Conservation (phyloP, 1,284 basidiomycete species). For the Polyporus tsugae region DNA sequence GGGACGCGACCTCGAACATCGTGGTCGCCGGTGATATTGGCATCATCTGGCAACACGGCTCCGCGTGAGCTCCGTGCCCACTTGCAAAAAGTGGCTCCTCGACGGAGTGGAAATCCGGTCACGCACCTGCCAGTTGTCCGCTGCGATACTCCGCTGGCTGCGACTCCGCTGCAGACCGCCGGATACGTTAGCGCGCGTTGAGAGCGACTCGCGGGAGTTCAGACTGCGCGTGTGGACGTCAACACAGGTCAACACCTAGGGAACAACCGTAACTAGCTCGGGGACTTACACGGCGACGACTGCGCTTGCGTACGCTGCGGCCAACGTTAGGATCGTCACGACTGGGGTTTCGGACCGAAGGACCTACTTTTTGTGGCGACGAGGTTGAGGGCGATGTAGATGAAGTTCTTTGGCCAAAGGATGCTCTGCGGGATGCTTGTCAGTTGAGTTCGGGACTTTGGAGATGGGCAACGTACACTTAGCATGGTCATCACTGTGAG, state of each 20-base stretch:
- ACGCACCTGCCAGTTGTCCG: background rate
- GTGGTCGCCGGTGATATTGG: background rate
- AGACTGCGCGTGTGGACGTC: background rate
- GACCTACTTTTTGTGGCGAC: background rate
- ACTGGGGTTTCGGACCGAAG: background rate
- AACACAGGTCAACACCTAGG: background rate
- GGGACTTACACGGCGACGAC: conserved; percentile 1
- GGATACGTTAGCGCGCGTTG: background rate
- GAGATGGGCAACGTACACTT: background rate
- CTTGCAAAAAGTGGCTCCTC: no score
- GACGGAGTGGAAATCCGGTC: no score
- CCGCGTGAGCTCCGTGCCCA: no score
- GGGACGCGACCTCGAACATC: background rate
- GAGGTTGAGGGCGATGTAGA: background rate
- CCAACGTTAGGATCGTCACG: no score
- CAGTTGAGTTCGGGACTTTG: background rate
- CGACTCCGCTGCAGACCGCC: background rate
- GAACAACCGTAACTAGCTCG: no score
- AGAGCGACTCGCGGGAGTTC: background rate
- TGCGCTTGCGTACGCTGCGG: background rate
- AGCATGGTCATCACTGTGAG: background rate
- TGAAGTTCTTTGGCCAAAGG: background rate
- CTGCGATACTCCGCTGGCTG: background rate
- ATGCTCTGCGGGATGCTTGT: background rate
- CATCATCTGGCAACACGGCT: background rate